These are phyloP conservation scores for Lophiostoma macrostomum DNA, from an alignment of 495 filamentous ascomycete species.

Conservation along the genomic window DNA sequence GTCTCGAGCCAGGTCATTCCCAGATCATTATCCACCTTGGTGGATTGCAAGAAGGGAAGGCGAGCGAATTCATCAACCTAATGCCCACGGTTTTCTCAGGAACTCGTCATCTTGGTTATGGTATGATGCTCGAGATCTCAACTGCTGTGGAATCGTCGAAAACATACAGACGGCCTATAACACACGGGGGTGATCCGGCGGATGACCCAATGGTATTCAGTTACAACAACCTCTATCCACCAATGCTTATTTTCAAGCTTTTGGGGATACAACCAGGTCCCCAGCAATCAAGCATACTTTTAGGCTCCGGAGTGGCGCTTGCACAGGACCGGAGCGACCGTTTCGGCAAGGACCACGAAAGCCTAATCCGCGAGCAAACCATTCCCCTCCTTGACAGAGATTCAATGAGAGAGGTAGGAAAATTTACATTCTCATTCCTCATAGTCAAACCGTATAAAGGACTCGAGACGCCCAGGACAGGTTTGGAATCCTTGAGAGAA, in stretches of 20 bases:
- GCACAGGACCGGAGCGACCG: not conserved
- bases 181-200: conserved; percentile 3
- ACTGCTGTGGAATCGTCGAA: conserved; percentile 5
- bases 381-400: conserved; percentile 6
- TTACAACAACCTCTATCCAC: conserved; percentile 2
- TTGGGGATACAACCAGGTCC: conserved; percentile 4
- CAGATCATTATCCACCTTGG: conserved; percentile 6
- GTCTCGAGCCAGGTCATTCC: not conserved
- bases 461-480: no score
- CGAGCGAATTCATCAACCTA: conserved; percentile 7
- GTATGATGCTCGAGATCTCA: conserved; percentile 5
- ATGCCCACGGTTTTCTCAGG: conserved; percentile 3
- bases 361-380: conserved; percentile 7
- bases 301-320: conserved; percentile 7
- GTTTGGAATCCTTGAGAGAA: no score
- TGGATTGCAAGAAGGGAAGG: conserved; percentile 5
- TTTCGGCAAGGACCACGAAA: conserved; percentile 4
- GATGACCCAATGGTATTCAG: conserved; percentile 13
- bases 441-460: conserved; percentile 11
- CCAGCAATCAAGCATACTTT: no score
- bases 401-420: conserved; percentile 5
- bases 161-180: not conserved
- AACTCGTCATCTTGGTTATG: conserved; percentile 9
- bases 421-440: conserved; percentile 8
- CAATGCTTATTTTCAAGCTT: not conserved